phyloP scores from a whole-genome alignment of 2,329 filamentous ascomycete species.

The Fusarium irregulare region DNA sequence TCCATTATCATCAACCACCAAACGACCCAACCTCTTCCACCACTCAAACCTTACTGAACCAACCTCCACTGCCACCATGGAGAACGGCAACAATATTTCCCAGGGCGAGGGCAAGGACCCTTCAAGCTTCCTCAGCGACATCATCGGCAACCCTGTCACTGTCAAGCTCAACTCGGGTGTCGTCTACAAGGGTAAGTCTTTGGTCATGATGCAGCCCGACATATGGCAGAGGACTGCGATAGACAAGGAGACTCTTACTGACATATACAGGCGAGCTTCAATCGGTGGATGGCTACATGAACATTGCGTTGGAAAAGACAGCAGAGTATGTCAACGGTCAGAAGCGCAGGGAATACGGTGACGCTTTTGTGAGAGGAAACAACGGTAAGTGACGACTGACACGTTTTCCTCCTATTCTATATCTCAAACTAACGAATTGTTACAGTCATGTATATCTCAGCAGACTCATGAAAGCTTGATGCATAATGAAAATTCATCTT shows the following conservation, averaged over 20 bases:
- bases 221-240: background rate
- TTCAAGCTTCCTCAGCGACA: conserved; percentile 91
- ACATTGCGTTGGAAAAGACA: conserved; percentile 96
- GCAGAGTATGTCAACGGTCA: conserved; percentile 90
- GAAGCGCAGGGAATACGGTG: conserved; percentile 85
- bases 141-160: conserved; percentile 92
- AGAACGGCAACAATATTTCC: conserved; percentile 73
- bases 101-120: conserved; percentile 87
- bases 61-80: conserved; percentile 64
- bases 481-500: conserved; percentile 36
- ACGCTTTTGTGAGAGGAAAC: conserved; percentile 95
- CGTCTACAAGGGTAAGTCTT: conserved; percentile 85
- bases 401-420: background rate
- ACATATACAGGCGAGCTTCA: conserved; percentile 81
- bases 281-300: conserved; percentile 99
- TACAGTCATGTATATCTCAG: conserved; percentile 77
- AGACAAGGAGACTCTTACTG: conserved; percentile 7
- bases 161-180: conserved; percentile 99
- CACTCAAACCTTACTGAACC: conserved; percentile 11
- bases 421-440: conserved; percentile 21
- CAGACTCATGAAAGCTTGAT: conserved; percentile 60
- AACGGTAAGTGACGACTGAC: conserved; percentile 73
- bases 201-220: background rate
- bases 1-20: conserved; percentile 31
- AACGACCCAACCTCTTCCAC: conserved; percentile 12